Base-by-base conservation (phyloP, 345 rosid species). In the Microthlaspi erraticum region DNA sequence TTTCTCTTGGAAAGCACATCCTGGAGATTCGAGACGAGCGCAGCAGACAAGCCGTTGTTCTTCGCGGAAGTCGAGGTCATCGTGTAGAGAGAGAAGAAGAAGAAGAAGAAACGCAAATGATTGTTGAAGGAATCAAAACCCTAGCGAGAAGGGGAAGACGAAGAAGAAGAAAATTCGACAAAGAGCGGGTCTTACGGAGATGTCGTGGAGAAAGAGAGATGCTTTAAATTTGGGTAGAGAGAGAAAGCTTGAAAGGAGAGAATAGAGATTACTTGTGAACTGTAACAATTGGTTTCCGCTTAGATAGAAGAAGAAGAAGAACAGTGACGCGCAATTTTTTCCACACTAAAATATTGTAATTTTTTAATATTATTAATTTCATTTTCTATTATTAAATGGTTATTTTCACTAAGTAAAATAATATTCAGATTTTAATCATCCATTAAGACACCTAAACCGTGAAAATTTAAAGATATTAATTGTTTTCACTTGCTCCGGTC, bases 21-120 rank as follows among this genome's bases (percentile, higher is more conserved):
- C 41, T 94, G 93, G 62, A 94, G 87, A 82, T 88, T 91, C 32
- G 94, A 87, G 23, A 91, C 93, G 3, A 91, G 82, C 14, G 89
- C 93, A 0, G 96, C 95, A 12, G 98, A 89, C 66, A 91, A 77
- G 43, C 73, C 50, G 71, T 82, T 91, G 68, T 80, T 83, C 76
- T 81, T 88, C 53, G 61, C 61, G 2, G 61, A 10, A 16, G 7
- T 34, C 66, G 81, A 78, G 61, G 87, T 69, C 78, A 68, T 76
- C 20, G 51, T 70, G 45, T 17, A 74, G 18, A 38, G 13, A 33
- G 26, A 55, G 20, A 13, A 39, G 16, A 51, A n/a, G 44, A 57
- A 1, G 31, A 51, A 52, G 66, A 19, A 16, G 58, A 60, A 58
- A 36, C n/a, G 64, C 43, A 45, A 61, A 62, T 51, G 71, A 34